Base-by-base conservation (phyloP, 495 filamentous ascomycete genomes). In the Penicillium egyptiacum region DNA sequence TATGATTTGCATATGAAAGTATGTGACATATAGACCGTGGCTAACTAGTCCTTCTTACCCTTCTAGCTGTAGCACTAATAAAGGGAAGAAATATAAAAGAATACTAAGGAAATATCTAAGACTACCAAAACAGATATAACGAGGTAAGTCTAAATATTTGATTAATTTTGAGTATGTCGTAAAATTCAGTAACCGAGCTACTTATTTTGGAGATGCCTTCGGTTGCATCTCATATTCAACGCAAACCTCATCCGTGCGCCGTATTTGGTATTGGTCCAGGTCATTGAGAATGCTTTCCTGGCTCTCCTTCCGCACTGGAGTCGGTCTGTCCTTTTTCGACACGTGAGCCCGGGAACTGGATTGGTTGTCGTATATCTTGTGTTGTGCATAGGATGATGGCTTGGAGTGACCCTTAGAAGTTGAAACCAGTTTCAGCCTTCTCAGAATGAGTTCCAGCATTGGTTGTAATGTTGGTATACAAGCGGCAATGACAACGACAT, bases 401-500 rank as follows among this genome's bases (percentile, higher is more conserved):
- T 46, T 46, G 14, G 41, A 37, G 10, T 40, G 7, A n/a, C 30
- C n/a, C 9, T 47, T 45, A 9, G 19, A 22, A 2, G 31, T 46
- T 22, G 53, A 46, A 12, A 46, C 30, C 8, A 55, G 35, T 47
- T 45, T 52, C n/a, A 48, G 17, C 37, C 43, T 62, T 11, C 52
- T 53, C 14, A 67, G 23, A 28, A 67, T 46, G 1, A 63, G 50
- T 1, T 66, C 63, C 25, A 64, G 41, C n/a, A 68, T 49, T 4
- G 65, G 65, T 20, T 57, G 58, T 5, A 69, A 41, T 11, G 61
- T 60, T 11, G 66, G 66, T n/a, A 69, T 65, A 54, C 66, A 69
- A 5, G 66, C 62, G 30, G 66, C 66, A 22, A 69, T 68, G 50
- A 69, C 60, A 44, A 69, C 60, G n/a, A 61, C 33, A 45, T 69